A percentile compares a stretch with the other conserved stretches of the same genome.
phyloP scores from a whole-genome alignment of 768 basidiomycete species.

The Tephrocybe sp. region DNA sequence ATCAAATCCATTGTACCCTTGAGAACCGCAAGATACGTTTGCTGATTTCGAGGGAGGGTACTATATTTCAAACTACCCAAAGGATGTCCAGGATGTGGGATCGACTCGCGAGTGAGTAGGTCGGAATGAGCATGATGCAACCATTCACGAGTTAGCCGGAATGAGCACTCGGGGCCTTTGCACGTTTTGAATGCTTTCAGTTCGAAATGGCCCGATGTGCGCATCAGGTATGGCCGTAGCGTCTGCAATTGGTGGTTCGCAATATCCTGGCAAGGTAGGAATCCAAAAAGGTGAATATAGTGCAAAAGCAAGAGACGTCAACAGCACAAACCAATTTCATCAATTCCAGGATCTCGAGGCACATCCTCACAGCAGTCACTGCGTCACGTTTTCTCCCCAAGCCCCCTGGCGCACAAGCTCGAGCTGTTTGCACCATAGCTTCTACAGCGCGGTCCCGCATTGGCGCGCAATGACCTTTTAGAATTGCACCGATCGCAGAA shows the following conservation, averaged over 20 bases:
- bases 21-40: conserved; percentile 55
- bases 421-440: conserved; percentile 75
- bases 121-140: conserved; percentile 51
- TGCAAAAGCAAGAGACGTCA: conserved; percentile 2
- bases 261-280: conserved; percentile 80
- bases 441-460: conserved; percentile 88
- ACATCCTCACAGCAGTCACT: conserved; percentile 74
- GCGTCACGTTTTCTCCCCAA: conserved; percentile 60
- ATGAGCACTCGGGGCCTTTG: conserved; percentile 43
- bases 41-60: conserved; percentile 49
- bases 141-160: conserved; percentile 66
- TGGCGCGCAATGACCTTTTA: conserved; percentile 91
- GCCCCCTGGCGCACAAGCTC: conserved; percentile 53
- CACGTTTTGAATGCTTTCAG: conserved; percentile 71
- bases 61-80: conserved; percentile 42
- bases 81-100: conserved; percentile 45
- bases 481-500: conserved; percentile 71
- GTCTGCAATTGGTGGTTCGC: conserved; percentile 95
- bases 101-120: conserved; percentile 39
- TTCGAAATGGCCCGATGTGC: conserved; percentile 79
- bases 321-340: conserved; percentile 82
- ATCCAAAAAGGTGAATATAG: conserved; percentile 18
- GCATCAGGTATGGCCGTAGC: conserved; percentile 86
- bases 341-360: conserved; percentile 88
- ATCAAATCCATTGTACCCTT: conserved; percentile 66